These are phyloP conservation scores for Ophiostoma sp. DNA, from an alignment of 2,329 filamentous ascomycete genomes.

Conservation along the genomic window DNA sequence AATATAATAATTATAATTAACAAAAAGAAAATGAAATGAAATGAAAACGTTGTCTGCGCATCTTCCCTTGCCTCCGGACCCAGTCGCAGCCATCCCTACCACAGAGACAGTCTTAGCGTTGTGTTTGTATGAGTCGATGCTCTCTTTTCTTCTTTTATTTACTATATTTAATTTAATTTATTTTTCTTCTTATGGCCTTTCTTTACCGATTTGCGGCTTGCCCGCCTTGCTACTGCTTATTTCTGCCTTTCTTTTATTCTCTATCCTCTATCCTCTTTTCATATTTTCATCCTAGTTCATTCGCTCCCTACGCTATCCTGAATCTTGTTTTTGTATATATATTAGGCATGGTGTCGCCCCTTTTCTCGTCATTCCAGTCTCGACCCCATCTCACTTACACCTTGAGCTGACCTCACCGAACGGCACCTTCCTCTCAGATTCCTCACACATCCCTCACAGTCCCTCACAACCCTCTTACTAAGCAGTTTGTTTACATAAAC, in stretches of 20 bases:
- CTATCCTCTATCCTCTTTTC: not conserved
- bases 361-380: not conserved
- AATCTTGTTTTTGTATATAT: conserved; percentile 5
- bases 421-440: not conserved
- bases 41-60: not conserved
- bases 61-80: conserved; percentile 16
- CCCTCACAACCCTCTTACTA: not conserved
- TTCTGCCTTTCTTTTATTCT: not conserved
- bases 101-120: not conserved
- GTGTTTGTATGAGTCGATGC: not conserved
- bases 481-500: conserved; percentile 6
- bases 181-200: not conserved
- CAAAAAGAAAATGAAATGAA: not conserved
- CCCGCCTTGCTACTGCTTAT: not conserved
- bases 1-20: not conserved
- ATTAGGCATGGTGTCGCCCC: conserved; percentile 1
- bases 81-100: conserved; percentile 16
- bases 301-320: not conserved
- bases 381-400: not conserved
- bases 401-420: not conserved
- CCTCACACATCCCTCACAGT: not conserved
- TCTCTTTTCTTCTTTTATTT: conserved; percentile 5
- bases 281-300: not conserved
- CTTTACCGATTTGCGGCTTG: not conserved
- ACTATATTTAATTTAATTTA: not conserved